Evolutionary conservation across 148 eudicot species (phyloP), one percentile per base, ranked within the genome.

Genomic region (Vaccinium darrowii): DNA sequence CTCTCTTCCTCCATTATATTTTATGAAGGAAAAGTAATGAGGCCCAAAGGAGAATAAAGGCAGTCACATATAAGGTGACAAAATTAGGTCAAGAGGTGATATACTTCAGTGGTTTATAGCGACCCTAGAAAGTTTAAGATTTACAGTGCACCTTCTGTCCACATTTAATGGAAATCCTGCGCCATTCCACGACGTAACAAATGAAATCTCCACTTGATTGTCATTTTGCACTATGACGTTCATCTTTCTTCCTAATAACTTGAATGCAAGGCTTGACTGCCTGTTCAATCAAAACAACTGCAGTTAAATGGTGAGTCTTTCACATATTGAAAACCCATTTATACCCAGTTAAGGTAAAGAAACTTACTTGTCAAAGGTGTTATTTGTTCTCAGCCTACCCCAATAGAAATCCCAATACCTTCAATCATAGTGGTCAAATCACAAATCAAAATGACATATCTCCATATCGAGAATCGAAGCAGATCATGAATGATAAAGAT

Each of bases 131-230:
- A 19, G 56, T 51, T 27, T 9, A 30, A 50, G 23, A 69, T 11
- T 67, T 76, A 11, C 15, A 49, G 23, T 14, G 36, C 85, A 92
- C 94, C 94, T 91, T 81, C 82, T 85, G 49, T 91, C 94, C 8
- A 92, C 90, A 86, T 92, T 92, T n/a, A 90, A 57, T 15, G 94
- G 91, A 85, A 91, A 82, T 76, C 74, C 71, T 18, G 19, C 54
- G 30, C 86, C 7, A 72, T 89, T 86, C 94, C 93, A 92, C 15
- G 60, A 79, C 43, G 57, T 78, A 4, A 89, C 81, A 85, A 94
- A 94, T 10, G 95, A 91, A 85, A 94, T 86, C 86, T 94, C 98
- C 9, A 87, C 88, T 86, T 89, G 92, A 84, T 88, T 77, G 53
- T 88, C 90, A 82, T 82, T 89, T 54, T 91, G 77, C 39, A 81